Evolutionary conservation across 179 eudicot genomes (phyloP), one percentile per base, ranked within the genome.

Genomic region (Drosera spatulata): DNA sequence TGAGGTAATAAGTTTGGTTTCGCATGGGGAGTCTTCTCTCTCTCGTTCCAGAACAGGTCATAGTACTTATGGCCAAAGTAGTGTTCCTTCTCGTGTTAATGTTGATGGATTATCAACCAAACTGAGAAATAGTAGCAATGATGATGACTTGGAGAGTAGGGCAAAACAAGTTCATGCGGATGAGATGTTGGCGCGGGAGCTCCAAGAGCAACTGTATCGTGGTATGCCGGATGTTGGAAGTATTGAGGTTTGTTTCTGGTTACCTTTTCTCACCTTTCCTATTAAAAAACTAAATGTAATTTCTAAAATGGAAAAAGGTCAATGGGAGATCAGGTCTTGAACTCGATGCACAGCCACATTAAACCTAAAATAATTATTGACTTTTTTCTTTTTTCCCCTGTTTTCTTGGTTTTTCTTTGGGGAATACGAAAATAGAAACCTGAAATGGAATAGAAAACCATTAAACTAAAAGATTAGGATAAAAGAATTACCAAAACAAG

Each of bases 181-280:
- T 78, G 99, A 89, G 72, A 79, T 69, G 79, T 71, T 93, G 75
- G 99, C 99, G 55, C 79, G 85, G 71, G 82, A 86, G 62, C 88
- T 93, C 53, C 99, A 93, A 75, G 97, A 89, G 66, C 94, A 93
- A 56, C 65, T 93, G 50, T 93, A 93, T 66, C 85, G 77, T 69
- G 99, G 89, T 69, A 66, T 52, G n/a, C 78, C 75, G 58, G 82
- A 53, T 41, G 61, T 69, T 65, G 76, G 73, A 61, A 53, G 43
- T 74, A 66, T 52, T 33, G 89, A 84, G 85, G 98, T 85, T 55
- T 51, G 50, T 69, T 56, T 14, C 64, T 8, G 53, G 33, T 22
- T 22, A 22, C 1, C 13, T 45, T 22, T 51, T 39, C 38, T 13
- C 46, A n/a, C 12, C 4, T 58, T 51, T 39, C 39, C 42, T 41